Evolutionary conservation across 2,329 filamentous ascomycete species (phyloP).

Genomic region (Botrytis squamosa): DNA sequence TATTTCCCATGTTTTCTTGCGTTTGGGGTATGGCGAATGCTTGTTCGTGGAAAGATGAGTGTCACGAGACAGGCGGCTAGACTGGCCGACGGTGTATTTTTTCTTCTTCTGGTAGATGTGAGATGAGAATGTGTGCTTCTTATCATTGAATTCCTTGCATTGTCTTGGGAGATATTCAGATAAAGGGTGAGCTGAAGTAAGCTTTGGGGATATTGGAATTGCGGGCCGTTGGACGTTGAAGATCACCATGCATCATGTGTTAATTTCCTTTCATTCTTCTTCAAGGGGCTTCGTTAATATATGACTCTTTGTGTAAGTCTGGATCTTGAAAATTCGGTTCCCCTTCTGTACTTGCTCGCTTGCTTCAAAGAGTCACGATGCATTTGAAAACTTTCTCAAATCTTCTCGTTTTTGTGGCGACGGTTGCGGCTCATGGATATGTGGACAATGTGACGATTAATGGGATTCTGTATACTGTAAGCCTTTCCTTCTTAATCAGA

Average conservation of each 20-base stretch:
- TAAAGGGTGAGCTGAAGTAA: not conserved
- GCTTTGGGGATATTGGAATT: not conserved
- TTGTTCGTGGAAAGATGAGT: constrained; percentile 13
- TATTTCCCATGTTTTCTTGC: not conserved
- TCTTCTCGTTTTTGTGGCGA: constrained; percentile 24
- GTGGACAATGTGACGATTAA: constrained; percentile 34
- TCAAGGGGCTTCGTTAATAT: not conserved
- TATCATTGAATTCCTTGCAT: not conserved
- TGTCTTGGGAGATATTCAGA: too few species aligned
- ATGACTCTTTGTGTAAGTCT: not conserved
- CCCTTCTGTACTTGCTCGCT: not conserved
- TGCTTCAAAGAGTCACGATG: constrained; percentile 4
- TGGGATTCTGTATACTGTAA: constrained; percentile 25
- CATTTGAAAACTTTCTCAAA: constrained; percentile 16
- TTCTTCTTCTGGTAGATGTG: not conserved
- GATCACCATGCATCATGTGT: constrained; percentile 5
- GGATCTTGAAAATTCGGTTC: not conserved
- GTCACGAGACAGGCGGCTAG: not conserved
- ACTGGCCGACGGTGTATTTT: constrained; percentile 18
- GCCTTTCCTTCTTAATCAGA: fast-evolving
- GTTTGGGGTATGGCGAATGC: not conserved
- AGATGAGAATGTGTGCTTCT: not conserved
- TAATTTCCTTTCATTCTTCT: not conserved
- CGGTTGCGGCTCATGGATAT: constrained; percentile 28
- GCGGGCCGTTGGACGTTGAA: not conserved